Base-by-base conservation (phyloP, 208 protist species). In the Jaenimonas drosophilae region DNA sequence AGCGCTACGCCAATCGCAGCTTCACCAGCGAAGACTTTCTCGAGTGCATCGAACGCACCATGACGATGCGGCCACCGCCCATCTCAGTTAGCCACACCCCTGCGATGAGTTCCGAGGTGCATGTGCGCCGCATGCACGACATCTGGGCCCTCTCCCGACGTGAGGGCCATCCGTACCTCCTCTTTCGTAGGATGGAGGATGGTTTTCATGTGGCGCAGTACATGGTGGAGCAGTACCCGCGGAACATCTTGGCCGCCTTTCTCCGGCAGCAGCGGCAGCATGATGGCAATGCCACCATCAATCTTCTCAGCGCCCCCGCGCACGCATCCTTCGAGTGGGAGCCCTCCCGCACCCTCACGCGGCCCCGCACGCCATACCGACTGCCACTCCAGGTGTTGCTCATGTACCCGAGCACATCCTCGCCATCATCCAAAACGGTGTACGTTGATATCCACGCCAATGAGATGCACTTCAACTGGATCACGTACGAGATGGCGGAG, bases 91-190 rank as follows among this genome's bases (percentile, higher is more conserved):
- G n/a, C n/a, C 25, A 1, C 41, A 11, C 27, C 33, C 3, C 9
- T 33, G 14, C 41, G n/a, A n/a, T n/a, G n/a, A n/a, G n/a, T n/a
- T n/a, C n/a, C n/a, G n/a, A n/a, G n/a, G n/a, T n/a, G n/a, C 14
- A 14, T 11, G 31, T 58, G 12, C 47, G 69, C 20, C 19, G 38
- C 26, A 49, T 70, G 54, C 57, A 60, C n/a, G 33, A 58, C 24
- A 38, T 41, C 14, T n/a, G n/a, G n/a, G n/a, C n/a, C n/a, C n/a
- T n/a, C n/a, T n/a, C n/a, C n/a, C n/a, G n/a, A n/a, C n/a, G n/a
- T n/a, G 26, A 50, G 9, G 56, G 64, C n/a, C 58, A 73, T 44
- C 70, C 70, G n/a, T 70, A 70, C 32, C 32, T 78, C 14, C 69
- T 70, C 33, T 55, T 78, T 20, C 46, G 46, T 3, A 55, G 59